phyloP scores from a whole-genome alignment of 345 rosid genomes.

The Capsella bursapastoris region DNA sequence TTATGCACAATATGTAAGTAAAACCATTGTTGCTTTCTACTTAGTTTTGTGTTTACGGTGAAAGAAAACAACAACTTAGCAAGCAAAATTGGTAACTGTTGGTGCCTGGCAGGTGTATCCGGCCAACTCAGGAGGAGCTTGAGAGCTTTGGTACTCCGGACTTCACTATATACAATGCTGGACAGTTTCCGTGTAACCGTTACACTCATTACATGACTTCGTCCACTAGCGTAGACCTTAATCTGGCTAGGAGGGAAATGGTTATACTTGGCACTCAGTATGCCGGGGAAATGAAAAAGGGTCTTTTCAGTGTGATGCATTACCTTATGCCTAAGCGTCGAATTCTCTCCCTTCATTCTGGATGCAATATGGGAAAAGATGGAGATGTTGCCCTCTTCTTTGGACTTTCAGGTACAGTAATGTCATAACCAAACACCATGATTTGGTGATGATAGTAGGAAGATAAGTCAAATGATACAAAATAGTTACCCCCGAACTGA shows the following conservation, averaged over 20 bases:
- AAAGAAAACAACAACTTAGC: conserved; percentile 50
- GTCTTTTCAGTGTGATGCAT: conserved; percentile 98
- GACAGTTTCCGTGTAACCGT: conserved; percentile 98
- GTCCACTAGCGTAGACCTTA: conserved; percentile 93
- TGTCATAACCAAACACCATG: conserved; percentile 7
- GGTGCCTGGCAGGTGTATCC: conserved; percentile 91
- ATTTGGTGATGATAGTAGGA: conserved; percentile 23
- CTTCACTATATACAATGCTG: conserved; percentile 98
- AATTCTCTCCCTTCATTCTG: conserved; percentile 94
- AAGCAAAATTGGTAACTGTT: conserved; percentile 65
- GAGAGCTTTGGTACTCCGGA: conserved; percentile 98
- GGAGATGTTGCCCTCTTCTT: conserved; percentile 99
- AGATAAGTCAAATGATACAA: conserved; percentile 9
- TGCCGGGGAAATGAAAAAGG: conserved; percentile 99
- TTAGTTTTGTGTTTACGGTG: conserved; percentile 28
- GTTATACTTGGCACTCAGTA: conserved; percentile 98
- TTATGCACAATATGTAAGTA: conserved; percentile 99
- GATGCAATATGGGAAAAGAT: conserved; percentile 97
- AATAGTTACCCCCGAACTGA: conserved; percentile 1
- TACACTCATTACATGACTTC: conserved; percentile 99
- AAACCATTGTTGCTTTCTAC: neutral
- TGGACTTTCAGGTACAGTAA: conserved; percentile 76
- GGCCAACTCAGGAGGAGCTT: conserved; percentile 96
- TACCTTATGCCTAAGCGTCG: conserved; percentile 99
- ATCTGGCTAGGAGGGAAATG: conserved; percentile 95